Percentiles rank a stretch among this genome's conserved stretches.
Evolutionary conservation across 768 basidiomycete genomes (phyloP).

Genomic region (Pisolithus sp.): DNA sequence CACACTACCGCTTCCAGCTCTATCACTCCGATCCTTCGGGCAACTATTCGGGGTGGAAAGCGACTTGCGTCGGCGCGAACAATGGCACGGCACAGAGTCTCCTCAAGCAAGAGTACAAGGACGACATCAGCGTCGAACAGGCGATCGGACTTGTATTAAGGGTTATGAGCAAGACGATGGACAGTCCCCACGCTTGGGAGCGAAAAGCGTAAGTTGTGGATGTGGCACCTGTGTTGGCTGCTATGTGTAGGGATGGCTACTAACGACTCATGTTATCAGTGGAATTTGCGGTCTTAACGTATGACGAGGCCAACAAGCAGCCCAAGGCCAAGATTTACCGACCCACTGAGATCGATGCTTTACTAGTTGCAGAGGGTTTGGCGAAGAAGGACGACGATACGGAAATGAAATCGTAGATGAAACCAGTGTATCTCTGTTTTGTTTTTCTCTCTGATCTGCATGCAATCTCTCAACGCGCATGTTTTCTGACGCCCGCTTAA

Average conservation of each 20-base stretch:
- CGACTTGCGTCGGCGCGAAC: constrained; percentile 98
- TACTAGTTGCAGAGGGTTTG: constrained; percentile 72
- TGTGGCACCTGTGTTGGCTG: background rate
- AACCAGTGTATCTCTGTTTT: constrained; percentile 4
- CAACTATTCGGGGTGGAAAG: constrained; percentile 98
- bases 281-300: constrained; percentile 90
- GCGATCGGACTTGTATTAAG: constrained; percentile 87
- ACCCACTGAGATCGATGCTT: constrained; percentile 80
- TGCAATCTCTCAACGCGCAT: too few relatives aligned
- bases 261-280: constrained; percentile 43
- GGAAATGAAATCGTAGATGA: constrained; percentile 57
- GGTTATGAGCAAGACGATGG: constrained; percentile 99
- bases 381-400: constrained; percentile 84
- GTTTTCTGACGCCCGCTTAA: too few relatives aligned
- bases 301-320: constrained; percentile 69
- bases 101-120: constrained; percentile 98
- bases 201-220: constrained; percentile 74
- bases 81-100: constrained; percentile 93
- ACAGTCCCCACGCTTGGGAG: constrained; percentile 93
- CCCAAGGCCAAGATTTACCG: constrained; percentile 90
- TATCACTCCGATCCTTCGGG: constrained; percentile 98
- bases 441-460: background rate
- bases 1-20: constrained; percentile 92
- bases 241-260: background rate
- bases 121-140: constrained; percentile 85